phyloP scores from a whole-genome alignment of 1,139 yeast species.

The Ogataea hybrid region DNA sequence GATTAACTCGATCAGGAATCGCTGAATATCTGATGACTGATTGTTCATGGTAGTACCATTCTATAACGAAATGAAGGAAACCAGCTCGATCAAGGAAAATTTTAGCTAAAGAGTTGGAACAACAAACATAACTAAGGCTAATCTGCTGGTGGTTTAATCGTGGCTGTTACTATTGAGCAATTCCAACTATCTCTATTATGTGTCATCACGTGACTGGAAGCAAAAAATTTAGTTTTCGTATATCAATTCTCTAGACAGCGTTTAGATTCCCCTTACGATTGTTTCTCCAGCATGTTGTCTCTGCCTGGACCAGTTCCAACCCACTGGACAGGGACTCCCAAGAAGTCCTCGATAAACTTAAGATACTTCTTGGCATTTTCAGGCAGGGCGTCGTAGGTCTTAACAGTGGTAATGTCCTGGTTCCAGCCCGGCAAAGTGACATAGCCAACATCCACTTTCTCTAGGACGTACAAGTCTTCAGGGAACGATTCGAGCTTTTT shows the following conservation, averaged over 20 bases:
- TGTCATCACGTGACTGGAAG: conserved; percentile 14
- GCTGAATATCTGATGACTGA: conserved; percentile 17
- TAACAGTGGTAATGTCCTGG: conserved; percentile 70
- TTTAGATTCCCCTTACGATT: conserved; percentile 1
- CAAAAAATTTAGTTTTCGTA: neutral
- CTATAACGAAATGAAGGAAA: neutral
- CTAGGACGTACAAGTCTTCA: conserved; percentile 79
- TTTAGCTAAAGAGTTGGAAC: neutral
- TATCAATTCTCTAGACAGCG: conserved; percentile 2
- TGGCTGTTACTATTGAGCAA: conserved; percentile 9
- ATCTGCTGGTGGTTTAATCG: conserved; percentile 1
- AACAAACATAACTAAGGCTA: neutral
- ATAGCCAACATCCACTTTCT: conserved; percentile 87
- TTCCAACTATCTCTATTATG: conserved; percentile 10
- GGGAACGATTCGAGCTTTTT: conserved; percentile 79
- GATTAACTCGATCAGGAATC: conserved; percentile 26
- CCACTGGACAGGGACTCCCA: conserved; percentile 88
- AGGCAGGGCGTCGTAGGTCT: conserved; percentile 76
- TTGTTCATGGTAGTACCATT: conserved; percentile 10
- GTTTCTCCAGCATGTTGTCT: conserved; percentile 68
- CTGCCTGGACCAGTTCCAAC: conserved; percentile 99
- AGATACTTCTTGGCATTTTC: conserved; percentile 82
- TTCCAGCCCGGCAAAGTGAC: conserved; percentile 95
- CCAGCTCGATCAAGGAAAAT: neutral
- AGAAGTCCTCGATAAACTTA: conserved; percentile 77